Base-by-base conservation (phyloP, 1,284 basidiomycete genomes). In the Pyrrhoderma lamaoense region DNA sequence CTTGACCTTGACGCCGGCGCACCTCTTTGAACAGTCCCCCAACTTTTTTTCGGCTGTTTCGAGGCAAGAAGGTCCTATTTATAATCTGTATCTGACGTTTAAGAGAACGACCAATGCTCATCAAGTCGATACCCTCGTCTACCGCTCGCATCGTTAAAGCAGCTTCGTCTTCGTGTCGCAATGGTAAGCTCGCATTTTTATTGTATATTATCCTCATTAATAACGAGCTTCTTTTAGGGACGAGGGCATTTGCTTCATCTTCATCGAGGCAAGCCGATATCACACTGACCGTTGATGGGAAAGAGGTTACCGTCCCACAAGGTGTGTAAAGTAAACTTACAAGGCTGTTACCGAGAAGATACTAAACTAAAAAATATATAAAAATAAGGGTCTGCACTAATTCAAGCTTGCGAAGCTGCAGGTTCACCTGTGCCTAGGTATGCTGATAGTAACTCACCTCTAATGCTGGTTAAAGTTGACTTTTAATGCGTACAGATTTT, bases 341-440 rank as follows among this genome's bases (percentile, higher is more conserved):
- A 14, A 52, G 25, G 36, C 43, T 37, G 35, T 14, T 42, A 22
- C 47, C n/a, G 34, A 42, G 27, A 42, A 45, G 55, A 60, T 5
- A 31, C 7, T 5, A 31, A 31, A 31, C 5, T 31, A 31, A 31
- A 57, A 52, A 55, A 31, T 37, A 55, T 19, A 51, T 40, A 39
- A 42, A 50, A 53, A 48, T 45, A 54, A 90, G 91, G 93, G 46
- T 87, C 90, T 58, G 91, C 94, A 21, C 76, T 99, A 61, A 97
- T 98, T 66, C 95, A 98, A 72, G 95, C 95, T 52, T 98, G 95
- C 69, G 88, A 91, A 65, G 87, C 86, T 55, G 89, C 89, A 51
- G 88, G 88, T 45, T 75, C 85, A 38, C 72, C 77, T 50, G 81
- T 91, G 67, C 88, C 88, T 52, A 73, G 86, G 84, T 87, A 59